Evolutionary conservation across 1,284 basidiomycete genomes (phyloP).

Genomic region (Puccinia polysora): DNA sequence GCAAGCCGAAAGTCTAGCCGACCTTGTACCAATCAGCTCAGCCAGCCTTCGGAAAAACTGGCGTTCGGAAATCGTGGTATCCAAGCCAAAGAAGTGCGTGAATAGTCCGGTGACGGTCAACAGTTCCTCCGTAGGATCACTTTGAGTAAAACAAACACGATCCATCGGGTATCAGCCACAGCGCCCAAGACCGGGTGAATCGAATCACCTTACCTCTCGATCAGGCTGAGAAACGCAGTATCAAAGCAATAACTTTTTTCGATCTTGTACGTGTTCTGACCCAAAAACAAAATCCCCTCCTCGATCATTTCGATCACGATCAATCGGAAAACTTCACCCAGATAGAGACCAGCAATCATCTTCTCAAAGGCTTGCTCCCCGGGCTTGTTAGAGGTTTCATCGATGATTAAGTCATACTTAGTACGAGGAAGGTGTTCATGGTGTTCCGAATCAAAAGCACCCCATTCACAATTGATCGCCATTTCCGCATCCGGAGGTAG

Average conservation of each 20-base stretch:
- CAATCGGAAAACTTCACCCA: constrained; percentile 90
- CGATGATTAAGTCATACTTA: constrained; percentile 88
- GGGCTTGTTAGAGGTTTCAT: constrained; percentile 91
- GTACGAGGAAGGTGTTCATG: constrained; percentile 83
- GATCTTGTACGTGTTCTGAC: constrained; percentile 93
- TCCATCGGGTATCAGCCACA: constrained; percentile 4
- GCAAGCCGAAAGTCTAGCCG: constrained; percentile 80
- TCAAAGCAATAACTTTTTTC: constrained; percentile 86
- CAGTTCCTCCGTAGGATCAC: constrained; percentile 94
- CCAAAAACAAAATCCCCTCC: constrained; percentile 90
- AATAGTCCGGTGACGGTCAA: constrained; percentile 95
- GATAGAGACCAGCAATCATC: constrained; percentile 95
- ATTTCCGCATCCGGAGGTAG: constrained; percentile 66
- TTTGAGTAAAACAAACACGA: constrained; percentile 51
- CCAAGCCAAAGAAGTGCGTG: constrained; percentile 86
- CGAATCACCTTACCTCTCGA: constrained; percentile 67
- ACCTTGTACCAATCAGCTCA: constrained; percentile 78
- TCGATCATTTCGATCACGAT: constrained; percentile 94
- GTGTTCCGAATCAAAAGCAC: constrained; percentile 93
- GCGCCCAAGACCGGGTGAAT: background rate
- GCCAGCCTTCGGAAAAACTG: constrained; percentile 81
- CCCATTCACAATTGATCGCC: constrained; percentile 97
- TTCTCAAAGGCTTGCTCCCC: constrained; percentile 94
- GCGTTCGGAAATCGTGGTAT: constrained; percentile 86
- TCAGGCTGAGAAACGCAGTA: constrained; percentile 91